Base-by-base conservation (phyloP, 1,139 yeast species). In the Diutina pseudorugosa region DNA sequence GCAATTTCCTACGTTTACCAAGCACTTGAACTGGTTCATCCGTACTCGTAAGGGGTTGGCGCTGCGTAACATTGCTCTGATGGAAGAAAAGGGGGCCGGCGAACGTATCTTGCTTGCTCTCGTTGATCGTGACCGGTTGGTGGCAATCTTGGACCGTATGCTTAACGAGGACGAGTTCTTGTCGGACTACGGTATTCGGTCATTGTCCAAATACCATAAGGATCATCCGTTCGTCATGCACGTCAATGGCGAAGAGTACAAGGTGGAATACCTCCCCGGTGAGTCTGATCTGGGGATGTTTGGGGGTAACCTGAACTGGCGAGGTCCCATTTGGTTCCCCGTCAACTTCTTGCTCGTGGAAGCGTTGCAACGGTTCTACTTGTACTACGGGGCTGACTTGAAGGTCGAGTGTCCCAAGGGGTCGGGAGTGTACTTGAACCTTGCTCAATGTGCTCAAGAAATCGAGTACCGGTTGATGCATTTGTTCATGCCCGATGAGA, bases 241-340 rank as follows among this genome's bases (percentile, higher is more conserved):
- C 57, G 96, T 90, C 52, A 77, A 88, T 65, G 95, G 95, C 16
- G 77, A 83, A 59, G 73, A 76, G 51, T 91, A 85, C 66, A 72
- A 73, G 43, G 95, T 91, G 41, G 81, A 79, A 57, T 91, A 91
- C 67, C 79, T 90, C 55, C 89, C 97, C 2, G 98, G 96, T 20
- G 98, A 91, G 66, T 86, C 96, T 20, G 94, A 89, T 63, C 85
- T 95, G 3, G 96, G 96, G 11, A 79, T 91, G 80, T 91, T 91
- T 76, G 98, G 98, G 54, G 98, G 98, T 58, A 91, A 91, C 65
- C 89, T 96, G 30, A 91, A 90, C 68, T 91, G 98, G 98, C 78
- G 98, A 68, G 98, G 98, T 4, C 97, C 98, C n/a, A 89, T 91
- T 62, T 91, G 98, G 98, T 89, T 91, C 74, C 96, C 98, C 23